Percentiles rank a stretch among this genome's conserved stretches.
These are phyloP conservation scores for Fusarium algeriense DNA, from an alignment of 2,329 filamentous ascomycete species.

Conservation along the genomic window DNA sequence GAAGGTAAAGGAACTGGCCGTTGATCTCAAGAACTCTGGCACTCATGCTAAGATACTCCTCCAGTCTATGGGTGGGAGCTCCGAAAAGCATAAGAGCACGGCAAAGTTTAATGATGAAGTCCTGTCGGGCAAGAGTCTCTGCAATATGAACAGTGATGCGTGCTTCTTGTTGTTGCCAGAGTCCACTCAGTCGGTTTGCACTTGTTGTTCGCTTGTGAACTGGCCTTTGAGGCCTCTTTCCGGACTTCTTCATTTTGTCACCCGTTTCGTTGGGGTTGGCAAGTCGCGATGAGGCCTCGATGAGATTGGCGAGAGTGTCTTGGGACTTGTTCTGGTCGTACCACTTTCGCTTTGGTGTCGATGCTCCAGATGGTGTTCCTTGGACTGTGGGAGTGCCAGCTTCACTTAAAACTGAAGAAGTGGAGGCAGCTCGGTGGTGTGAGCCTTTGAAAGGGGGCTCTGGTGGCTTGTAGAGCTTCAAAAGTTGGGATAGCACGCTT, in stretches of 20 bases:
- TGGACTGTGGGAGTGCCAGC: slow-evolving; percentile 53
- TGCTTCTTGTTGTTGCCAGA: slow-evolving; percentile 59
- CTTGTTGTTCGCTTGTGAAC: slow-evolving; percentile 55
- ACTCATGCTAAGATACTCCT: slow-evolving; percentile 90
- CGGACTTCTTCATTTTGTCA: slow-evolving; percentile 32
- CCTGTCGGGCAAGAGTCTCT: slow-evolving; percentile 79
- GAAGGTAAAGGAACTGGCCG: slow-evolving; percentile 88
- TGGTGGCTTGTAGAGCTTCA: slow-evolving; percentile 60
- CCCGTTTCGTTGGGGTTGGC: slow-evolving; percentile 51
- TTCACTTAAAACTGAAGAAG: slow-evolving; percentile 46
- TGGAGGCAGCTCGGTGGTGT: slow-evolving; percentile 44
- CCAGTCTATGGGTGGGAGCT: slow-evolving; percentile 88
- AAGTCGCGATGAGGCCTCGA: slow-evolving; percentile 60
- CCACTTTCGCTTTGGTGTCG: slow-evolving; percentile 61
- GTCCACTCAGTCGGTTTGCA: slow-evolving; percentile 53
- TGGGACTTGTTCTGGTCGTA: slow-evolving; percentile 62
- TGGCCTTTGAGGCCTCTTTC: slow-evolving; percentile 49
- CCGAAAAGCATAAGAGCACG: slow-evolving; percentile 88
- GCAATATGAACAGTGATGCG: slow-evolving; percentile 67
- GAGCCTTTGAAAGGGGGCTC: slow-evolving; percentile 43
- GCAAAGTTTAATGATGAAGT: slow-evolving; percentile 86
- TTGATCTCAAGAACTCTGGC: slow-evolving; percentile 87
- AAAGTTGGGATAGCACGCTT: slow-evolving; percentile 59
- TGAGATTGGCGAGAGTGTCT: slow-evolving; percentile 61
- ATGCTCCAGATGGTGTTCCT: slow-evolving; percentile 53